Evolutionary conservation across 1,139 yeast genomes (phyloP).

Genomic region (Blastobotrys buckinghamii): DNA sequence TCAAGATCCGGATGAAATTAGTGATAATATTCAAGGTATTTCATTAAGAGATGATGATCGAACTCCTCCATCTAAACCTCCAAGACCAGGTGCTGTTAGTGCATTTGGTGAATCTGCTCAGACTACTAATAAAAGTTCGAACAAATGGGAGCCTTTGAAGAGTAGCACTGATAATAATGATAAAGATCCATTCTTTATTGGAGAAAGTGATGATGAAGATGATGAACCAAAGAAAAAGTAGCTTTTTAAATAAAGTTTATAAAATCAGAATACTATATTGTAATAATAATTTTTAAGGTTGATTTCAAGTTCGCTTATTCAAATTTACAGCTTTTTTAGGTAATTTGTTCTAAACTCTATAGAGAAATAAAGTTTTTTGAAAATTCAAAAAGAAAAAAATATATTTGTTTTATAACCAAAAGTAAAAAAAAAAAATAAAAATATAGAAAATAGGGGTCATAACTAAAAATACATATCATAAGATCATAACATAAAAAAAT

Average conservation of each 20-base stretch:
- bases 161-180: constrained; percentile 51
- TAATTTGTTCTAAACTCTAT: too few relatives aligned
- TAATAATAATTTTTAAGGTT: background rate
- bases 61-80: constrained; percentile 16
- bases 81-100: constrained; percentile 18
- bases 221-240: constrained; percentile 10
- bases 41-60: constrained; percentile 43
- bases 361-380: background rate
- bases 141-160: constrained; percentile 53
- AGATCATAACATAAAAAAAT: background rate
- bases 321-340: background rate
- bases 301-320: too few relatives aligned
- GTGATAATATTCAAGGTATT: constrained; percentile 54
- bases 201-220: constrained; percentile 75
- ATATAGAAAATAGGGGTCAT: background rate
- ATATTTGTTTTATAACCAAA: background rate
- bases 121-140: constrained; percentile 7
- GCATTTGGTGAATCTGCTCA: constrained; percentile 28
- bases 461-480: constrained; percentile 1
- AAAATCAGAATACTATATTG: background rate
- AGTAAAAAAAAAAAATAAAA: background rate
- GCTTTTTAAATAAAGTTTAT: background rate
- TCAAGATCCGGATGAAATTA: constrained; percentile 32
- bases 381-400: background rate
- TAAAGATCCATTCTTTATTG: constrained; percentile 69